Base-by-base conservation (phyloP, 2,329 filamentous ascomycete species). In the Dichotomopilus funicola region DNA sequence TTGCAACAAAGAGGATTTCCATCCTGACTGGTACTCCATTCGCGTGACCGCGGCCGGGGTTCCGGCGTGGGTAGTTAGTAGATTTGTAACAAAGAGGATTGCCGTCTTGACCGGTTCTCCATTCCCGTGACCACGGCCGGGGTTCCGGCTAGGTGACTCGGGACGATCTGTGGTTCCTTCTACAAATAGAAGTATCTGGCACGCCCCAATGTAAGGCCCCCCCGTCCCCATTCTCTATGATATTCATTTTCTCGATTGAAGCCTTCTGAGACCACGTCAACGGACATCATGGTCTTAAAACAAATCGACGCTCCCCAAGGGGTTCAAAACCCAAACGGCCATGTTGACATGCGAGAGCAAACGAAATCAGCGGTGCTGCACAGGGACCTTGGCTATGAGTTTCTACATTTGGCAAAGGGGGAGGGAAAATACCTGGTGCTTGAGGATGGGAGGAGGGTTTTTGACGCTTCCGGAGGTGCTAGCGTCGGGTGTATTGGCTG, bases 401-500 rank as follows among this genome's bases (percentile, higher is more conserved):
- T 74, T 48, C 66, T 68, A 7, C 57, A 61, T 13, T 54, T 74
- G n/a, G 60, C 64, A 12, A 60, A 60, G 4, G 71, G 68, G 6
- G 61, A 71, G 31, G 74, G 74, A 2, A 71, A 70, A 55, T 68
- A 71, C 54, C 63, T 77, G 4, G 53, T 69, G 19, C 67, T 75
- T 1, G 67, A 71, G 27, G 70, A 74, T 58, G 75, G 74, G 11
- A 68, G 66, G 6, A 66, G 60, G 43, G 70, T 77, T 19, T 65
- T 78, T 4, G 76, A 78, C 56, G 75, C 72, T 8, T 73, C 71
- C 6, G 71, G 74, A 6, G 76, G 76, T 13, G 73, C 76, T 2
- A 72, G 75, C 0, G 76, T 78, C 35, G 70, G 73, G 6, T 76
- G 74, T 59, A 63, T 78, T 34, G 76, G 76, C 67, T 75, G 77